These are phyloP conservation scores for Tetradesmus obliquus DNA, from an alignment of 139 green algal species.

Conservation along the genomic window DNA sequence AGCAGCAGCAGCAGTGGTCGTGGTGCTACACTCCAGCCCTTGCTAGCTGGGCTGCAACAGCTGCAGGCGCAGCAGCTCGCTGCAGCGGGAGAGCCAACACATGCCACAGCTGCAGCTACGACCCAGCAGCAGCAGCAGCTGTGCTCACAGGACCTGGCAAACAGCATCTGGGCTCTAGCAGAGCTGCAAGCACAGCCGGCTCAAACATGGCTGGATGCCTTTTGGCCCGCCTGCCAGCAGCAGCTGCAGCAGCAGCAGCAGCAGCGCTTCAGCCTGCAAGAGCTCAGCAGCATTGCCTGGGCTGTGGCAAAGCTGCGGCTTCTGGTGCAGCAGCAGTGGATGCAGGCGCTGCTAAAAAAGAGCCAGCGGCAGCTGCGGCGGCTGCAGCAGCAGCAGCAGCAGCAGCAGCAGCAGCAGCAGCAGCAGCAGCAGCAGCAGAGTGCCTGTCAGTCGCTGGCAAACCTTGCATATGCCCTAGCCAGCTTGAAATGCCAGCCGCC, in stretches of 20 bases:
- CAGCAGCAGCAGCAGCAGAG: neutral
- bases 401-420: slow-evolving; percentile 15
- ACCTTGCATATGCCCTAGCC: slow-evolving; percentile 57
- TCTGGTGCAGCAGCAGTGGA: neutral
- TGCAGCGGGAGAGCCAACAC: neutral
- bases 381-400: neutral
- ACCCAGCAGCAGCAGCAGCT: slow-evolving; percentile 11
- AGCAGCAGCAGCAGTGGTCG: neutral
- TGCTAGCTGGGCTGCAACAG: neutral
- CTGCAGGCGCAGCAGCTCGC: slow-evolving; percentile 19
- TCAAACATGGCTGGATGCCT: slow-evolving; percentile 5
- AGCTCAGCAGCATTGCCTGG: slow-evolving; percentile 55
- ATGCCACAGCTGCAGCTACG: slow-evolving; percentile 20
- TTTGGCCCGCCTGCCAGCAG: slow-evolving; percentile 31
- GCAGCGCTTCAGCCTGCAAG: slow-evolving; percentile 35
- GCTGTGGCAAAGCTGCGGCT: slow-evolving; percentile 34
- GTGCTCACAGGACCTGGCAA: slow-evolving; percentile 52
- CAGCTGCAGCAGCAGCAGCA: slow-evolving; percentile 43
- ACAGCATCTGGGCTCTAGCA: slow-evolving; percentile 56
- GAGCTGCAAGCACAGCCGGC: slow-evolving; percentile 30
- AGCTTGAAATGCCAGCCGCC: slow-evolving; percentile 34
- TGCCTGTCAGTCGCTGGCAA: slow-evolving; percentile 64
- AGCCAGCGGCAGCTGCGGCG: slow-evolving; percentile 29
- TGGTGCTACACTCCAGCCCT: neutral
- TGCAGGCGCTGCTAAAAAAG: slow-evolving; percentile 35